Evolutionary conservation across 495 filamentous ascomycete genomes (phyloP).

Genomic region (Lasiosphaeria hispida): DNA sequence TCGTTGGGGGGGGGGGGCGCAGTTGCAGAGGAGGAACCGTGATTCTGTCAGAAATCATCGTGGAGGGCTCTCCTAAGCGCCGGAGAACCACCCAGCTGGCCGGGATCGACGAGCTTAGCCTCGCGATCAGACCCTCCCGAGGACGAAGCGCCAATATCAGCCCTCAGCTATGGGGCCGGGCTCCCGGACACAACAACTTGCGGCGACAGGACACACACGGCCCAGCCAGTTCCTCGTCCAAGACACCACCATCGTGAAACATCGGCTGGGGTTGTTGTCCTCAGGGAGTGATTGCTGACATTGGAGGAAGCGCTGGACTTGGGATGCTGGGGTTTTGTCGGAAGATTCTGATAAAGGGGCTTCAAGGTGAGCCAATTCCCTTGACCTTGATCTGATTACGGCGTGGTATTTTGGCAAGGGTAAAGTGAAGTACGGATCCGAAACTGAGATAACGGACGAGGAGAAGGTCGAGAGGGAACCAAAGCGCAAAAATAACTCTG

Average conservation of each 20-base stretch:
- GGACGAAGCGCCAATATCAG: constrained; percentile 13
- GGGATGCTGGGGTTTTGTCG: too few species aligned
- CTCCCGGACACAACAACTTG: neutral
- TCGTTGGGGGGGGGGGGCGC: neutral
- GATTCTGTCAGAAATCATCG: constrained; percentile 6
- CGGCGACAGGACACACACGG: neutral
- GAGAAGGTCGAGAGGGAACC: too few species aligned
- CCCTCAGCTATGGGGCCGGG: neutral
- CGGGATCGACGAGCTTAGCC: constrained; percentile 19
- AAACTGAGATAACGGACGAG: neutral
- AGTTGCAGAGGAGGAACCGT: neutral
- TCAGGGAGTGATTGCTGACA: too few species aligned
- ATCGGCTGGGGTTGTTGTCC: too few species aligned
- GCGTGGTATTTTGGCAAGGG: too few species aligned
- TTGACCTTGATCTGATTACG: too few species aligned
- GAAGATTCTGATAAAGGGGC: too few species aligned
- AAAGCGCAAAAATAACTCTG: neutral
- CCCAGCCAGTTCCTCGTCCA: neutral
- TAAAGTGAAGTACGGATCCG: neutral
- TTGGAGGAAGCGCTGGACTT: too few species aligned
- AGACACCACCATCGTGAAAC: too few species aligned
- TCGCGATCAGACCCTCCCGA: constrained; percentile 12
- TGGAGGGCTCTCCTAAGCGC: constrained; percentile 16
- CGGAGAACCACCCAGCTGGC: constrained; percentile 7
- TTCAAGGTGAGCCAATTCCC: too few species aligned